Percentiles rank a stretch among this genome's conserved stretches.
These are phyloP conservation scores for Digitaria exilis DNA, from an alignment of 202 grass and related monocot species.

Conservation along the genomic window DNA sequence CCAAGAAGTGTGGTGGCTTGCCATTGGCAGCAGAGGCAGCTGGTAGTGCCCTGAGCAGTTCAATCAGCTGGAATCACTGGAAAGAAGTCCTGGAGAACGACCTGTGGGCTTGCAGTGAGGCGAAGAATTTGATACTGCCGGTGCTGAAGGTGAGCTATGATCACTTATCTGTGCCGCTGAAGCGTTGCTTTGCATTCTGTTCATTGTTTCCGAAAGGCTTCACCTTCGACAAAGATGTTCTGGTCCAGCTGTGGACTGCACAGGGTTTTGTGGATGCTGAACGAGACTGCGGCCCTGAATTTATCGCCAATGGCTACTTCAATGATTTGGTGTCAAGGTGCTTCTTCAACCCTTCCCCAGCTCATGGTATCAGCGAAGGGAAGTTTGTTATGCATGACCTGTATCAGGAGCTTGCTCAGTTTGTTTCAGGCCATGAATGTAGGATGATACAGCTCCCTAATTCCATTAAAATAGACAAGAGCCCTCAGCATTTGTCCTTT, in stretches of 20 bases:
- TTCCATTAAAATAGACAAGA: background rate
- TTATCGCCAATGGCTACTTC: slow-evolving; percentile 24
- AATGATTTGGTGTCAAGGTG: slow-evolving; percentile 43
- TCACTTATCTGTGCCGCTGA: slow-evolving; percentile 31
- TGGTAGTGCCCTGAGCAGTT: slow-evolving; percentile 25
- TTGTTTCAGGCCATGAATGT: slow-evolving; percentile 42
- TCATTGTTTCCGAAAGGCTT: slow-evolving; percentile 59
- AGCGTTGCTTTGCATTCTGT: slow-evolving; percentile 44
- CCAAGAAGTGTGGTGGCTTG: slow-evolving; percentile 42
- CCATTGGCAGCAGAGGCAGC: slow-evolving; percentile 54
- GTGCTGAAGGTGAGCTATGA: slow-evolving; percentile 53
- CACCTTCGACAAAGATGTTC: slow-evolving; percentile 35
- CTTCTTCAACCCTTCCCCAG: slow-evolving; percentile 37
- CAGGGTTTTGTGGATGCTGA: slow-evolving; percentile 33
- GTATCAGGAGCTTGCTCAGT: slow-evolving; percentile 51
- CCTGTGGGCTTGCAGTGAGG: slow-evolving; percentile 23
- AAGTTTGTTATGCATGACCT: slow-evolving; percentile 58
- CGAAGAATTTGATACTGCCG: slow-evolving; percentile 39
- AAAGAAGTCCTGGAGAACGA: slow-evolving; percentile 32
- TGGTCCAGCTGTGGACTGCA: slow-evolving; percentile 44
- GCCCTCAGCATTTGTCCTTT: slow-evolving; percentile 46
- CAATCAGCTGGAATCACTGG: slow-evolving; percentile 24
- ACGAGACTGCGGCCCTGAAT: slow-evolving; percentile 6
- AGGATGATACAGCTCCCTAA: slow-evolving; percentile 23
- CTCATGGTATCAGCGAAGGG: slow-evolving; percentile 8